A percentile compares a stretch with the other conserved stretches of the same genome.
Evolutionary conservation across 2,329 filamentous ascomycete genomes (phyloP).

Genomic region (Cordyceps javanica): DNA sequence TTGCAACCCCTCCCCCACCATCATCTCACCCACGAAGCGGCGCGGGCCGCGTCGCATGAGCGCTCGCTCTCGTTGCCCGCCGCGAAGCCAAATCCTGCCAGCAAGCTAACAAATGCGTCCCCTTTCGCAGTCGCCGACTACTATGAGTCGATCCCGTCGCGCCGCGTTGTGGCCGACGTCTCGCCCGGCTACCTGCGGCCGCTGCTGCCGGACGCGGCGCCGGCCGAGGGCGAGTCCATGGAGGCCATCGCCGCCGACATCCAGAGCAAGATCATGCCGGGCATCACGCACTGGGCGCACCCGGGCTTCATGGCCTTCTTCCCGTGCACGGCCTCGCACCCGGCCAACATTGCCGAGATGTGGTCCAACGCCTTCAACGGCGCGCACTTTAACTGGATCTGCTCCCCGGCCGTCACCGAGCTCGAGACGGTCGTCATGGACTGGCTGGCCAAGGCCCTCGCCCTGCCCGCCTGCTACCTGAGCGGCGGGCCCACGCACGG

Average conservation of each 20-base stretch:
- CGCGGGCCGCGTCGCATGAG: too few species aligned
- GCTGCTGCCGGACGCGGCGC: constrained; percentile 64
- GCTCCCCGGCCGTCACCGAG: constrained; percentile 85
- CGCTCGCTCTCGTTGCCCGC: too few species aligned
- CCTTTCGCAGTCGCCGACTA: constrained; percentile 70
- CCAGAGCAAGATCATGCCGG: constrained; percentile 79
- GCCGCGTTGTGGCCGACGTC: constrained; percentile 69
- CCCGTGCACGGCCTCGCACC: constrained; percentile 74
- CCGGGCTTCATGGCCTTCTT: constrained; percentile 97
- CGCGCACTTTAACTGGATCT: constrained; percentile 96
- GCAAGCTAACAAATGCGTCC: not conserved
- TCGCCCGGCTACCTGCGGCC: constrained; percentile 80
- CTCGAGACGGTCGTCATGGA: constrained; percentile 90
- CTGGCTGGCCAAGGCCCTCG: constrained; percentile 76
- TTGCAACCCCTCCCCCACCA: not conserved
- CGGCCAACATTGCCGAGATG: constrained; percentile 84
- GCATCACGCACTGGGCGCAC: constrained; percentile 90
- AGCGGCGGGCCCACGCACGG: constrained; percentile 63
- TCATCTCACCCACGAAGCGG: not conserved
- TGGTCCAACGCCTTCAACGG: constrained; percentile 85
- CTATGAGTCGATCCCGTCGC: constrained; percentile 66
- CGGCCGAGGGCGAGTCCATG: constrained; percentile 66
- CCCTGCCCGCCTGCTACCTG: constrained; percentile 65
- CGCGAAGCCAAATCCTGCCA: too few species aligned
- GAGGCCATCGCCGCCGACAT: constrained; percentile 75